Base-by-base conservation (phyloP, 371 early-diverging fungal genomes). In the Catenaria anguillulae region DNA sequence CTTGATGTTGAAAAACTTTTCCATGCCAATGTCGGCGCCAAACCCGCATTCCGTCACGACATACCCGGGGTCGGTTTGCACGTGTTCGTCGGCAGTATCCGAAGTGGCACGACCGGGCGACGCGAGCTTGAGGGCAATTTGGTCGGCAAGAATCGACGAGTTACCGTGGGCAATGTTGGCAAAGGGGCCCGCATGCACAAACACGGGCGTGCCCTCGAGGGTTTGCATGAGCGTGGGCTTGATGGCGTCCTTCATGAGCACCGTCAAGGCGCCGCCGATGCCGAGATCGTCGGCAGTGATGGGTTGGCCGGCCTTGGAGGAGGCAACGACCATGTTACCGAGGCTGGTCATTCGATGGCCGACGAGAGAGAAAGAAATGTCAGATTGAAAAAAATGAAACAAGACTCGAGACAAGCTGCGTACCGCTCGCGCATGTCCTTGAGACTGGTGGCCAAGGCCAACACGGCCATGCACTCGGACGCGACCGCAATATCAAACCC, bases 1-100 rank as follows among this genome's bases (percentile, higher is more conserved):
- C 73, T 97, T 97, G 79, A 97, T 95, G 73, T 97, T 85, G 73
- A 95, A 91, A 82, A 97, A 95, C 73, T 95, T 97, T 63, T 95
- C 95, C 90, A 94, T 92, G 56, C 97, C 97, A 74, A 97, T 97
- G 73, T 97, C 97, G n/a, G 95, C 93, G 43, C 97, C 97, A 66
- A 97, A 97, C 6, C 97, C 97, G 26, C 93, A 93, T 74, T 97
- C 97, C 33, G 97, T 97, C 40, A 95, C 84, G 31, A 93, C 94
- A 64, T 86, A 95, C 15, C 97, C 97, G 40, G 85, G 77, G 63
- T 83, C 80, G 48, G 76, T 76, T 15, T 72, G 71, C 40, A 10
- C 40, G 40, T 17, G 5, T 24, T 68, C 70, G 56, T 77, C 75
- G 33, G 73, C 74, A 0, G 68, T 64, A 26, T 83, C 83, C 0